Conservation (phyloP, 208 protist genomes). For the Trypanosoma cruzi region DNA sequence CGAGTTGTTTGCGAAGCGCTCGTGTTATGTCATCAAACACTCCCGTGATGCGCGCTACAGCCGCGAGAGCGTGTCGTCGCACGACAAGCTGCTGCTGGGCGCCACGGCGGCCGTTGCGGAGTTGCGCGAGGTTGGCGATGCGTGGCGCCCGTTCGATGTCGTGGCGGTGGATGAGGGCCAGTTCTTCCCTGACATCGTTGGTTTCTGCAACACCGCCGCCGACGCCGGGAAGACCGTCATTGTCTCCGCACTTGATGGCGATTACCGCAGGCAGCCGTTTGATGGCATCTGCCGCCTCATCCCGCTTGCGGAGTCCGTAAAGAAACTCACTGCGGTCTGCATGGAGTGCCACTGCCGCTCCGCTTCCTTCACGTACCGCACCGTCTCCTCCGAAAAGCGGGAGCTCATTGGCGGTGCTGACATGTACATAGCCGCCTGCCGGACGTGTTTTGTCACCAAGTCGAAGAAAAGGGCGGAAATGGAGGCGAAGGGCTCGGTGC, state of each 20-base stretch:
- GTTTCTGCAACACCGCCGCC: slow-evolving; percentile 82
- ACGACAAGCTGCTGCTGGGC: slow-evolving; percentile 69
- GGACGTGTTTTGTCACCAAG: slow-evolving; percentile 68
- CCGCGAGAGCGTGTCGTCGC: slow-evolving; percentile 73
- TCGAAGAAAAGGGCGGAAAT: not conserved
- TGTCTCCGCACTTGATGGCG: slow-evolving; percentile 94
- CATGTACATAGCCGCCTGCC: slow-evolving; percentile 94
- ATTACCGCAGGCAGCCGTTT: slow-evolving; percentile 93
- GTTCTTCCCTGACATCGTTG: slow-evolving; percentile 94
- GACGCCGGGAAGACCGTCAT: slow-evolving; percentile 94
- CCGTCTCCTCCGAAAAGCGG: slow-evolving; percentile 52
- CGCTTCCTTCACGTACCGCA: slow-evolving; percentile 90
- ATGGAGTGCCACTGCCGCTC: slow-evolving; percentile 77
- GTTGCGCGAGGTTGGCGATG: slow-evolving; percentile 17
- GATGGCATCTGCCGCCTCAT: slow-evolving; percentile 85
- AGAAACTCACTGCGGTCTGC: slow-evolving; percentile 94
- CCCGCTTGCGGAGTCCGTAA: slow-evolving; percentile 83
- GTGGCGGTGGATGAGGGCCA: slow-evolving; percentile 94
- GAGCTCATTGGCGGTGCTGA: slow-evolving; percentile 95
- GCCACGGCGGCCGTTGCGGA: slow-evolving; percentile 62
- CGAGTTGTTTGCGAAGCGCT: slow-evolving; percentile 71
- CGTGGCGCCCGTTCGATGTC: slow-evolving; percentile 80
- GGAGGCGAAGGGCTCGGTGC: not conserved
- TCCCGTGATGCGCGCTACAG: slow-evolving; percentile 87
- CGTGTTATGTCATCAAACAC: slow-evolving; percentile 94